Evolutionary conservation across 495 filamentous ascomycete genomes (phyloP), one percentile per base, ranked within the genome.

Genomic region (Neurospora cerealis): DNA sequence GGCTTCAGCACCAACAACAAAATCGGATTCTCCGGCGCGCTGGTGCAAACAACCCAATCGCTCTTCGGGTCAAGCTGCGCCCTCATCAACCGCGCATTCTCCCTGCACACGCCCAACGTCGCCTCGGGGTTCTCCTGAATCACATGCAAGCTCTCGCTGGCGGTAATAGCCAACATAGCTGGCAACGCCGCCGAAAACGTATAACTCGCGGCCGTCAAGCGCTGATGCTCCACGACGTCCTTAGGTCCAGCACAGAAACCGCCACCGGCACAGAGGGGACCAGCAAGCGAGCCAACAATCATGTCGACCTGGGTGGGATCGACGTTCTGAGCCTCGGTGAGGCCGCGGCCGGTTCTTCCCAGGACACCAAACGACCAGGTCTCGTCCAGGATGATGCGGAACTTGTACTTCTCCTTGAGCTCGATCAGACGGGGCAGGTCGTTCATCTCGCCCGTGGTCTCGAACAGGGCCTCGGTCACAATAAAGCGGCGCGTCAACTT

Each of bases 361-460:
- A 99, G 88, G 28, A 97, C 92, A 71, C 95, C 96, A 80, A 97
- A 99, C 4, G 94, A 97, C 89, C 93, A 96, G 6, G 94, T 97
- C 84, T 99, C 96, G 81, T 99, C 96, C 24, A 99, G 90, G 73
- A 98, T 96, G 40, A 99, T 87, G 75, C 96, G 94, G 86, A 97
- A 98, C 84, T 97, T 99, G 87, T 97, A 97, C 78, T 92, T 91
- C 74, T 93, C 88, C 81, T 96, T 96, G 76, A 98, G 86, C 78
- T 97, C 96, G 40, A 98, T 87, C 76, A 98, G 87, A 77, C 89
- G 92, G 5, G 95, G 94, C 73, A 99, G 82, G 80, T 98, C 88
- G 21, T 89, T 88, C 83, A 91, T 91, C 80, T 98, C 94, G 72
- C 96, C 96, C 41, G 92, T 88, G 71, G 89, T 93, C 85, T 99